Evolutionary conservation across 1,139 yeast species (phyloP), one percentile per base, ranked within the genome.

Genomic region (Hyphopichia fennica): DNA sequence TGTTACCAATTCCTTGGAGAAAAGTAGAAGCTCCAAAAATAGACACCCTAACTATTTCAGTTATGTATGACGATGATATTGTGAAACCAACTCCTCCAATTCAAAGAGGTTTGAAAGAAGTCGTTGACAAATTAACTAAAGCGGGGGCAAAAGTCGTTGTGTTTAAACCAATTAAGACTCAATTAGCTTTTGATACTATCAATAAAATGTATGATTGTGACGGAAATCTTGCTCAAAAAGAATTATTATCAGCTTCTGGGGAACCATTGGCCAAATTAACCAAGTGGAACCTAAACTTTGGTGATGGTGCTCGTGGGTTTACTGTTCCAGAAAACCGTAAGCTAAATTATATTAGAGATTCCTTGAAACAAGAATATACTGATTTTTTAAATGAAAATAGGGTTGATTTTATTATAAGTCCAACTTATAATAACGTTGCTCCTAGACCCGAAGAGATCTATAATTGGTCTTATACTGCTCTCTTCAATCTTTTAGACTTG

Each of bases 381-480:
- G 71, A 74, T 37, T 76, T 64, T 55, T 68, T 82, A 56, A 67
- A 77, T 45, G 62, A 74, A 15, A 72, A 82, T 50, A 77, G 79
- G 37, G 76, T 86, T 39, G 95, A 87, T 56, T 80, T 83, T 53
- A 72, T 87, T 43, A 64, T 87, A 39, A 72, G 84, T 41, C 95
- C 95, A 37, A 73, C 82, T 5, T 82, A 83, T 56, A 79, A 78
- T 45, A 86, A 86, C 45, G 86, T 83, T 41, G 90, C 95, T 5
- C 89, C 91, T 17, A 77, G 74, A 40, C 80, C 83, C 14, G 82
- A 79, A 37, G 75, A 78, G 41, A 77, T 85, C 10, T 78, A 76
- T 57, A 83, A 84, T 62, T 85, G 95, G 93, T 84, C 88, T 3
- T 85, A 84, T 65, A 84, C 90, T 11, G 62, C 87, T 0, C 73